phyloP scores from a whole-genome alignment of 352 stramenopile species.

The Thraustochytrium sp. region DNA sequence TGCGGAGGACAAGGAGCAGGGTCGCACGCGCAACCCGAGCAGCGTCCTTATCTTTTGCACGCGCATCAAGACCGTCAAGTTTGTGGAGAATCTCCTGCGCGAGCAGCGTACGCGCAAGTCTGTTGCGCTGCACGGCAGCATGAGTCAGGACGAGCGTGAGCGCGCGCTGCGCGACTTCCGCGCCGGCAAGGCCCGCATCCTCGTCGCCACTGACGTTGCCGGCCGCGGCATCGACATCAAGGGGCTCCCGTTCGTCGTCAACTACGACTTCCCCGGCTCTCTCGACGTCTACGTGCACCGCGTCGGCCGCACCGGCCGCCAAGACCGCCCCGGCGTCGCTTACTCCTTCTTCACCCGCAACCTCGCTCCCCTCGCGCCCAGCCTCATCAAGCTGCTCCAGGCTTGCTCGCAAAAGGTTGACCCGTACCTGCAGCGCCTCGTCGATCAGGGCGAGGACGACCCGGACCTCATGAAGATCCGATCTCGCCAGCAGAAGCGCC shows the following conservation, averaged over 20 bases:
- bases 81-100: slow-evolving; percentile 40
- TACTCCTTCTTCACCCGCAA: slow-evolving; percentile 36
- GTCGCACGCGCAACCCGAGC: slow-evolving; percentile 11
- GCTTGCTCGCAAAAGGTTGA: slow-evolving; percentile 22
- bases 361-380: background rate
- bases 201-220: slow-evolving; percentile 62
- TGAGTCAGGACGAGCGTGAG: slow-evolving; percentile 90
- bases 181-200: slow-evolving; percentile 51
- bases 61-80: slow-evolving; percentile 45
- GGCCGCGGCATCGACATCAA: slow-evolving; percentile 93
- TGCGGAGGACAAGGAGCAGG: background rate
- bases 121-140: slow-evolving; percentile 88
- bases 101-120: background rate
- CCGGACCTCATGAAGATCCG: background rate
- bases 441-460: background rate
- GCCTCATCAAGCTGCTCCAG: slow-evolving; percentile 23
- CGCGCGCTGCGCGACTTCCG: slow-evolving; percentile 78
- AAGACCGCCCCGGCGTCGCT: background rate
- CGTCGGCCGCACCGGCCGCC: slow-evolving; percentile 92
- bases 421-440: background rate
- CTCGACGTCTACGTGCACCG: slow-evolving; percentile 97
- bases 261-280: slow-evolving; percentile 94
- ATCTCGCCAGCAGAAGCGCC: background rate
- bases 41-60: slow-evolving; percentile 40
- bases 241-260: slow-evolving; percentile 95